phyloP scores from a whole-genome alignment of 2,329 filamentous ascomycete species.

The Diaporthe longicolla region DNA sequence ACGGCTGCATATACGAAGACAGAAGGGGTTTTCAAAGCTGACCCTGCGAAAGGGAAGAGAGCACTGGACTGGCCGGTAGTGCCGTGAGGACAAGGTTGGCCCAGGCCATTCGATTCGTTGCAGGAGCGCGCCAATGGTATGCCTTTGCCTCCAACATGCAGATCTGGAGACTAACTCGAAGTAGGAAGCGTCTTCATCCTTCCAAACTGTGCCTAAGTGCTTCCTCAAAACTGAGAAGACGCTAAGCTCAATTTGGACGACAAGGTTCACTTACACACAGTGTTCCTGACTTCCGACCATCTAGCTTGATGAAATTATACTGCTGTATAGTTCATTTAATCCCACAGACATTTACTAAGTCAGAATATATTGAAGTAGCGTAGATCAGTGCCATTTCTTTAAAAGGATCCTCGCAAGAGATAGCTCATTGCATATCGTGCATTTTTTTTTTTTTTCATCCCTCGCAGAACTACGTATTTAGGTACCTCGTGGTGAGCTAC shows the following conservation, averaged over 20 bases:
- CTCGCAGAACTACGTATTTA: not conserved
- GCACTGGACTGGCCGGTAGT: not conserved
- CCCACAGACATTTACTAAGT: not conserved
- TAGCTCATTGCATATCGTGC: not conserved
- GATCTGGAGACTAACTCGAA: not conserved
- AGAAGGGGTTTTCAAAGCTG: not conserved
- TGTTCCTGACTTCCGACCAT: not conserved
- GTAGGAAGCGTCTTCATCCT: not conserved
- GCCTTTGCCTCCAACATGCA: not conserved
- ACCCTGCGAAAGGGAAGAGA: not conserved
- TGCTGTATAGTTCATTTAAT: not conserved
- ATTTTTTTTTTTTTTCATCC: not conserved
- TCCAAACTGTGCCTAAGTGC: not conserved
- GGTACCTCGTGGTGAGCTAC: not conserved
- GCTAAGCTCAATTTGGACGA: not conserved
- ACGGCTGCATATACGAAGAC: not conserved
- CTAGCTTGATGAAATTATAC: too few relatives aligned
- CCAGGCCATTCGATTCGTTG: not conserved
- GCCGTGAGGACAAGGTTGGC: not conserved
- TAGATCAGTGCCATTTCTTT: not conserved
- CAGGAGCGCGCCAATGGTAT: slow-evolving; percentile 13
- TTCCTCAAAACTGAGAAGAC: not conserved
- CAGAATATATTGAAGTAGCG: not conserved
- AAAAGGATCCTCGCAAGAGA: not conserved
- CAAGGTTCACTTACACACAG: not conserved